Evolutionary conservation across 257 asterid species (phyloP).

Genomic region (Nicotiana tomentosiformis): DNA sequence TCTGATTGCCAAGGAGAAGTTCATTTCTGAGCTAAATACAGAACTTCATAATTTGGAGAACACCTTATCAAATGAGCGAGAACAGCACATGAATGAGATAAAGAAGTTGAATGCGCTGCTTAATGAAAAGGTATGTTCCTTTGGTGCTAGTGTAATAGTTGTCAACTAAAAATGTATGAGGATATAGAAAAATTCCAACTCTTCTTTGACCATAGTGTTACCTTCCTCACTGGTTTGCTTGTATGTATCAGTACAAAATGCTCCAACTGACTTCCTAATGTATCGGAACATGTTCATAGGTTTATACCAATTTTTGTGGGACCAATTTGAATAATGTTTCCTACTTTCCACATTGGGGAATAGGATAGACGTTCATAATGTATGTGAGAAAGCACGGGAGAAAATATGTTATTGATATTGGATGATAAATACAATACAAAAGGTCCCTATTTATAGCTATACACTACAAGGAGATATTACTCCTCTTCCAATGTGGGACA

Average conservation of each 20-base stretch:
- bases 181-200: background rate
- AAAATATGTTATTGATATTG: no score
- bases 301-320: background rate
- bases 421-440: no score
- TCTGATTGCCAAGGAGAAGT: slow-evolving; percentile 78
- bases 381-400: no score
- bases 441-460: no score
- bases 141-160: background rate
- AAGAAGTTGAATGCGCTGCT: slow-evolving; percentile 67
- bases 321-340: background rate
- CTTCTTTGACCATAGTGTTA: background rate
- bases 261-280: background rate
- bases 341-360: background rate
- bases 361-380: background rate
- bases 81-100: slow-evolving; percentile 64
- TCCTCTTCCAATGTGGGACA: no score
- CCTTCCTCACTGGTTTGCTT: background rate
- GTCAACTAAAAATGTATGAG: background rate
- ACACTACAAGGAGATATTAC: no score
- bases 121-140: slow-evolving; percentile 63
- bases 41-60: slow-evolving; percentile 89
- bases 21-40: slow-evolving; percentile 76
- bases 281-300: background rate
- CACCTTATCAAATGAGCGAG: slow-evolving; percentile 74
- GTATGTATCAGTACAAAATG: background rate